Conservation (phyloP, 345 rosid genomes). For the Durio zibethinus region DNA sequence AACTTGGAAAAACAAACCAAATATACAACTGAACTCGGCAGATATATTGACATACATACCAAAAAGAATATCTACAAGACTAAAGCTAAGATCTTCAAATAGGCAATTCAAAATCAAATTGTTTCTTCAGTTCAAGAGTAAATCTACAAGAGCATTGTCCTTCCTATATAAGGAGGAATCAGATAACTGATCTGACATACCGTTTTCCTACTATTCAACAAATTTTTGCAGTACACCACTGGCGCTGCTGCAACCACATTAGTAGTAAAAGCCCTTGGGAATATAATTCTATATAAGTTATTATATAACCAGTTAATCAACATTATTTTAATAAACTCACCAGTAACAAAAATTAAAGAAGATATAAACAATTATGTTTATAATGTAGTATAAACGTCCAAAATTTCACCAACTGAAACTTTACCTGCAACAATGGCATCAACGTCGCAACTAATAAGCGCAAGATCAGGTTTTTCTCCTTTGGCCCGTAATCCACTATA, state of each 20-base stretch:
- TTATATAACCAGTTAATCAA: background rate
- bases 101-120: background rate
- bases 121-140: background rate
- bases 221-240: constrained; percentile 68
- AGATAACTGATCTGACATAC: constrained; percentile 33
- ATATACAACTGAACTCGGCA: background rate
- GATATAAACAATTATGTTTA: background rate
- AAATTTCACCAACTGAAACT: background rate
- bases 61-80: background rate
- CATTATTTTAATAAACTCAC: background rate
- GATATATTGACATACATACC: background rate
- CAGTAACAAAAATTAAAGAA: too few species aligned
- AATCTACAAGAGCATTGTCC: background rate
- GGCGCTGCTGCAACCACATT: constrained; percentile 97
- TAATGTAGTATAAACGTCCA: background rate
- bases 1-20: background rate
- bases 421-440: constrained; percentile 75
- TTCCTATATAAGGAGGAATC: background rate
- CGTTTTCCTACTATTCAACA: constrained; percentile 45
- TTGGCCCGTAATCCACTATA: constrained; percentile 83
- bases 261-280: constrained; percentile 75
- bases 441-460: constrained; percentile 83
- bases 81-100: background rate
- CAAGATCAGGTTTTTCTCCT: constrained; percentile 88
- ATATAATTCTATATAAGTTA: background rate